phyloP scores from a whole-genome alignment of 1,284 basidiomycete species.

The Irpex rosettiformis region DNA sequence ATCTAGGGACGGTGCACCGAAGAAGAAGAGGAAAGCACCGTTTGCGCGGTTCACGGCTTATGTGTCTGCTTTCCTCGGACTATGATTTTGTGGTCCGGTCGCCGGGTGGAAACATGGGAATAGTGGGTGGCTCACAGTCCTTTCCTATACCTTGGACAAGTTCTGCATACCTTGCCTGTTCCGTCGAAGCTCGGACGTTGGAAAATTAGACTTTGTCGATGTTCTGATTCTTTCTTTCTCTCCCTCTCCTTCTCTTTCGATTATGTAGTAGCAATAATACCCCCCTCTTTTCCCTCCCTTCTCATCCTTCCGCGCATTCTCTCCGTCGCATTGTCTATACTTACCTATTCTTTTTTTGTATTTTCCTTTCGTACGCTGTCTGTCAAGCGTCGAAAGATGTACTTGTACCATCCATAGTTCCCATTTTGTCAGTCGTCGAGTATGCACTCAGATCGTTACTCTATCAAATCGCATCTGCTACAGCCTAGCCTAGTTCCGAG shows the following conservation, averaged over 20 bases:
- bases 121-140: too few relatives aligned
- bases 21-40: slow-evolving; percentile 26
- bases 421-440: too few relatives aligned
- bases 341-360: background rate
- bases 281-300: background rate
- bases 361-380: background rate
- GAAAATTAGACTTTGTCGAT: background rate
- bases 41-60: slow-evolving; percentile 28
- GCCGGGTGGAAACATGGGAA: too few relatives aligned
- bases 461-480: too few relatives aligned
- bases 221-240: background rate
- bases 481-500: too few relatives aligned
- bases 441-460: too few relatives aligned
- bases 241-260: background rate
- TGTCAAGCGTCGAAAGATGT: background rate
- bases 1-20: slow-evolving; percentile 12
- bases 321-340: background rate
- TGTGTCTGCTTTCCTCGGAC: slow-evolving; percentile 27
- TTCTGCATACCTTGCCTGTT: background rate
- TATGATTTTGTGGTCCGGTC: too few relatives aligned
- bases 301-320: background rate
- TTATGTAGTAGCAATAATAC: too few relatives aligned
- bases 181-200: background rate
- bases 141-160: background rate
- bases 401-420: background rate